phyloP scores from a whole-genome alignment of 441 rosid species.

The Gossypium lobatum region DNA sequence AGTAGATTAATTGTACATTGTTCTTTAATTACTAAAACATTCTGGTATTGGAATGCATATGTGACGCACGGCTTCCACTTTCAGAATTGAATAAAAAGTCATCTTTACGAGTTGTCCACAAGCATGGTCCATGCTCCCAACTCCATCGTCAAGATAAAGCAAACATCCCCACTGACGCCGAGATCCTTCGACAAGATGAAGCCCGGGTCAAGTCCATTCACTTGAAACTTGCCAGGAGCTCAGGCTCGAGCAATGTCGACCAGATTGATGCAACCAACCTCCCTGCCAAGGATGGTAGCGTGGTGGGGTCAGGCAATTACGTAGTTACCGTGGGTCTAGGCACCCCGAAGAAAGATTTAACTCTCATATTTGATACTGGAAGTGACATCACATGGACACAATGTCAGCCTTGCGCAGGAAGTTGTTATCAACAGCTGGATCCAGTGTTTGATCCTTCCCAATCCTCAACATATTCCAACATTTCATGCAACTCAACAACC shows the following conservation, averaged over 20 bases:
- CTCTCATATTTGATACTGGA: constrained; percentile 3
- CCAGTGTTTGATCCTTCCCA: background rate
- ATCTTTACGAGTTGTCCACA: constrained; percentile 52
- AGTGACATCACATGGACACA: constrained; percentile 5
- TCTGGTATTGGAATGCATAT: background rate
- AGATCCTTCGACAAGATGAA: constrained; percentile 49
- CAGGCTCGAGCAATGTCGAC: background rate
- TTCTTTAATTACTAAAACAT: background rate
- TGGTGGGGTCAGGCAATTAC: background rate
- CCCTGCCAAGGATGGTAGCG: background rate
- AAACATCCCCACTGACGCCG: constrained; percentile 28
- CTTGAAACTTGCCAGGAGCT: background rate
- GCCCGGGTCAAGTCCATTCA: background rate
- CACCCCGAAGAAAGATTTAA: background rate
- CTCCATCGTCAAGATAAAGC: constrained; percentile 9
- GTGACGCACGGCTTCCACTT: background rate
- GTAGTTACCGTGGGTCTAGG: constrained; percentile 2
- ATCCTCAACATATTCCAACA: background rate
- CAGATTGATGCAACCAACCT: background rate
- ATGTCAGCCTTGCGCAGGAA: background rate
- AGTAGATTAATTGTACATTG: no score
- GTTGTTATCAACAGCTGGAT: background rate
- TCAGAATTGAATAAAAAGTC: constrained; percentile 36
- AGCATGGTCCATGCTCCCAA: constrained; percentile 64
- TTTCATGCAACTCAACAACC: background rate